Conservation (phyloP, 2,329 filamentous ascomycete genomes). For the Aspergillus piperis region DNA sequence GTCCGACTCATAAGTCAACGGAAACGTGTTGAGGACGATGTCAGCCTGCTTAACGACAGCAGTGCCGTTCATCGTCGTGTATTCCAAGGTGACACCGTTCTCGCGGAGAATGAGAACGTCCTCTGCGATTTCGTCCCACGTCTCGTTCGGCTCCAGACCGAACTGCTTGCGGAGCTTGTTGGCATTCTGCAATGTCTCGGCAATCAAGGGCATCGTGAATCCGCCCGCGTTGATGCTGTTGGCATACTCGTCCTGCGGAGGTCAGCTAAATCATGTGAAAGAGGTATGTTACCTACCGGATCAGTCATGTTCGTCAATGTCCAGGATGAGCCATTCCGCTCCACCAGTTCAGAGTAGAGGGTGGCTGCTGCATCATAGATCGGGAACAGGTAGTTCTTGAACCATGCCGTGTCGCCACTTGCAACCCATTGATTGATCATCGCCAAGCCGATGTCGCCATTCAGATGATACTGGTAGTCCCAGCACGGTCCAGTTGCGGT, state of each 20-base stretch:
- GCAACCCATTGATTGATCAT: slow-evolving; percentile 63
- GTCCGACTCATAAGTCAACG: slow-evolving; percentile 56
- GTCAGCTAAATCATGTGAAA: not conserved
- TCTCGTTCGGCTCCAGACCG: slow-evolving; percentile 56
- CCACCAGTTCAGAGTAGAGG: slow-evolving; percentile 61
- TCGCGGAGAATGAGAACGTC: slow-evolving; percentile 60
- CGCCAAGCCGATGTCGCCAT: slow-evolving; percentile 67
- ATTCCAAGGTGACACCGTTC: slow-evolving; percentile 65
- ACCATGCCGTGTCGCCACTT: slow-evolving; percentile 60
- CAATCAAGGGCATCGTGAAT: slow-evolving; percentile 66
- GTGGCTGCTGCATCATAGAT: slow-evolving; percentile 66
- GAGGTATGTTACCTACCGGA: slow-evolving; percentile 51
- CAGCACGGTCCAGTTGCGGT: slow-evolving; percentile 66
- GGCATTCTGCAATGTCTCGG: slow-evolving; percentile 56
- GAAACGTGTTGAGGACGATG: slow-evolving; percentile 66
- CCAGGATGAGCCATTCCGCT: slow-evolving; percentile 59
- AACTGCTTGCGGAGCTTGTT: slow-evolving; percentile 61
- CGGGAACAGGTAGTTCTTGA: slow-evolving; percentile 59
- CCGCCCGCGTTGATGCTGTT: slow-evolving; percentile 68
- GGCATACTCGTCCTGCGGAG: slow-evolving; percentile 62
- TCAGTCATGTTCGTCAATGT: slow-evolving; percentile 68
- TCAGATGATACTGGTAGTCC: slow-evolving; percentile 72
- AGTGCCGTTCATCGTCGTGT: slow-evolving; percentile 66
- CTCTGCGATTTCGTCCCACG: slow-evolving; percentile 58
- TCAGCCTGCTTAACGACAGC: slow-evolving; percentile 71